Evolutionary conservation across 2,329 filamentous ascomycete genomes (phyloP), one percentile per base, ranked within the genome.

Genomic region (Claviceps maximensis): DNA sequence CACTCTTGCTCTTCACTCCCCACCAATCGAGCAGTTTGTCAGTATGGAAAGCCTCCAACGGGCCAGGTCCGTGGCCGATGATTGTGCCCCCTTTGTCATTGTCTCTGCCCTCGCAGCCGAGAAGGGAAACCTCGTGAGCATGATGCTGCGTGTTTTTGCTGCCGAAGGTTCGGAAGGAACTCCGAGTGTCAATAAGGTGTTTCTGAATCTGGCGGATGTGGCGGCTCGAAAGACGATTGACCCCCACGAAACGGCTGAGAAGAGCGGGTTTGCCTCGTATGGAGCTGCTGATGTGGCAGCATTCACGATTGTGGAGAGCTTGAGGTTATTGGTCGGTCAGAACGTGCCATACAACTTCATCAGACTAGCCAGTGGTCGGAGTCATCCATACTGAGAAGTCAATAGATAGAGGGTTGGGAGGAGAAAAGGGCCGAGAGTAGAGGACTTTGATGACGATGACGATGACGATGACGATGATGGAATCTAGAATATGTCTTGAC

Each of bases 341-440:
- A 93, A 93, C 65, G 87, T 93, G 53, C 86, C 86, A 6, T 91
- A 89, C 68, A 89, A 87, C 68, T 94, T 94, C 71, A 88, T 93
- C 44, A 76, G 87, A 49, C 72, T 93, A 63, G 86, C 87, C 2
- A 75, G 75, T 49, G 77, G 77, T 2, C 67, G 74, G 23, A 71
- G 69, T 29, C 66, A 55, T 42, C 33, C 38, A n/a, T 49, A 53
- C 19, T 55, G 51, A 55, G 46, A n/a, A n/a, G n/a, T n/a, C 9
- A 5, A 6, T 9, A 10, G 19, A 23, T 3, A 13, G 15, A 4
- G 25, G 4, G n/a, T 7, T 2, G 19, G 15, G 13, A n/a, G 25
- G 3, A 27, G 25, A 7, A 19, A 19, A 15, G 25, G 23, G 42
- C 8, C 15, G 15, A n/a, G 6, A 17, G 6, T 23, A 9, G 42